Conservation (phyloP, 148 eudicot species). For the Drosera capensis region DNA sequence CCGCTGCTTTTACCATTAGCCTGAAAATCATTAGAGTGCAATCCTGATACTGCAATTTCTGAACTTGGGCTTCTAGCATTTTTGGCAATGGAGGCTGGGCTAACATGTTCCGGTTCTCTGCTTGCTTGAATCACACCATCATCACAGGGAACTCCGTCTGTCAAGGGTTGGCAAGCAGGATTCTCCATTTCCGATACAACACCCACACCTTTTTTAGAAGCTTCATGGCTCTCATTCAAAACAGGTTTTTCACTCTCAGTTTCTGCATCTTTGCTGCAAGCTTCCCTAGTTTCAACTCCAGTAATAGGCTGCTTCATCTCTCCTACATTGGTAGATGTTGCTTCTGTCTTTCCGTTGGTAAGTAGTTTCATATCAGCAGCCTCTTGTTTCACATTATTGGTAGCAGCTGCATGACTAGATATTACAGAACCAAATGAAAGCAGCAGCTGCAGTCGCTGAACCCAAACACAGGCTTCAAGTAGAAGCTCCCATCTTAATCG, state of each 20-base stretch:
- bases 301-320: conserved; percentile 1
- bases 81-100: conserved; percentile 5
- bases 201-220: conserved; percentile 3
- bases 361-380: conserved; percentile 4
- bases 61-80: conserved; percentile 7
- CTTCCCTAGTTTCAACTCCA: conserved; percentile 5
- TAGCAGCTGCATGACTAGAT: conserved; percentile 10
- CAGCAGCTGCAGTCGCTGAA: conserved; percentile 46
- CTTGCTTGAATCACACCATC: conserved; percentile 6
- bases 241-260: conserved; percentile 2
- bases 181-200: conserved; percentile 15
- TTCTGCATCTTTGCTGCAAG: background rate
- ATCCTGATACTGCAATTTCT: conserved; percentile 4
- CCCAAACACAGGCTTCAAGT: conserved; percentile 71
- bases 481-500: conserved; percentile 45
- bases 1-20: conserved; percentile 8
- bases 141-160: conserved; percentile 19
- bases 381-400: conserved; percentile 5
- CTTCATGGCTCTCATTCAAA: conserved; percentile 6
- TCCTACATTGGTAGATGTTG: background rate
- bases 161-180: conserved; percentile 10
- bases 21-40: conserved; percentile 4
- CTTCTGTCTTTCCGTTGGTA: conserved; percentile 11
- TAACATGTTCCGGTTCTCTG: conserved; percentile 6
- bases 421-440: conserved; percentile 33